Percentiles rank a stretch among this genome's conserved stretches.
Evolutionary conservation across 2,329 filamentous ascomycete species (phyloP).

Genomic region (Colletotrichum tropicicola): DNA sequence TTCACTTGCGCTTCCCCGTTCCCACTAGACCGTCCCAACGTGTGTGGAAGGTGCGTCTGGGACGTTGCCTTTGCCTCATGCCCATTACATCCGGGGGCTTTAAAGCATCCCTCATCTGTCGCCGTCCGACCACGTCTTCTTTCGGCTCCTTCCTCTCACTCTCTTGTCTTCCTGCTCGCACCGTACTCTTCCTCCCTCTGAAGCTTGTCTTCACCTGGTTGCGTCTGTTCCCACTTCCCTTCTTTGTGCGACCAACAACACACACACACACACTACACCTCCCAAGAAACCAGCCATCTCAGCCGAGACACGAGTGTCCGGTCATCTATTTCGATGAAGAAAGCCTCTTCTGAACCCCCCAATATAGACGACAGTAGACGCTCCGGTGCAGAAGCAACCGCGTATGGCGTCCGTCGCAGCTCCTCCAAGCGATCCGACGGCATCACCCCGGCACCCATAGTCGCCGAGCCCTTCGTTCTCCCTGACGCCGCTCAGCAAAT

Average conservation of each 20-base stretch:
- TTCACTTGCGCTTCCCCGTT: conserved; percentile 8
- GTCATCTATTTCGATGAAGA: conserved; percentile 67
- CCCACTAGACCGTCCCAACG: not conserved
- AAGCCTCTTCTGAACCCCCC: conserved; percentile 62
- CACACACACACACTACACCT: not conserved
- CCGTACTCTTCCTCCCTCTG: conserved; percentile 7
- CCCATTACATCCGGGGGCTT: conserved; percentile 15
- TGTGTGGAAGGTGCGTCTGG: conserved; percentile 6
- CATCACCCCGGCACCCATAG: conserved; percentile 41
- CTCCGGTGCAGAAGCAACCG: conserved; percentile 62
- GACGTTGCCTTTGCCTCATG: conserved; percentile 27
- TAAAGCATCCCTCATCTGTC: conserved; percentile 24
- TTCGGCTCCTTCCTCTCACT: not conserved
- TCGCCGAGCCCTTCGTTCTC: conserved; percentile 31
- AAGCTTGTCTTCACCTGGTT: conserved; percentile 19
- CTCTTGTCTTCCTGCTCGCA: conserved; percentile 1
- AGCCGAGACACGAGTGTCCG: conserved; percentile 30
- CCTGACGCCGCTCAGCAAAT: conserved; percentile 14
- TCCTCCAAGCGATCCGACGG: conserved; percentile 48
- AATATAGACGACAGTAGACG: conserved; percentile 65
- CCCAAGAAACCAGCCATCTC: not conserved
- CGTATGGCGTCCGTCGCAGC: conserved; percentile 59
- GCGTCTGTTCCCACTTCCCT: not conserved
- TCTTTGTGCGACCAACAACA: not conserved
- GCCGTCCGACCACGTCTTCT: conserved; percentile 11